These are phyloP conservation scores for Cladosporium sp. DNA, from an alignment of 2,329 filamentous ascomycete species.

Conservation along the genomic window DNA sequence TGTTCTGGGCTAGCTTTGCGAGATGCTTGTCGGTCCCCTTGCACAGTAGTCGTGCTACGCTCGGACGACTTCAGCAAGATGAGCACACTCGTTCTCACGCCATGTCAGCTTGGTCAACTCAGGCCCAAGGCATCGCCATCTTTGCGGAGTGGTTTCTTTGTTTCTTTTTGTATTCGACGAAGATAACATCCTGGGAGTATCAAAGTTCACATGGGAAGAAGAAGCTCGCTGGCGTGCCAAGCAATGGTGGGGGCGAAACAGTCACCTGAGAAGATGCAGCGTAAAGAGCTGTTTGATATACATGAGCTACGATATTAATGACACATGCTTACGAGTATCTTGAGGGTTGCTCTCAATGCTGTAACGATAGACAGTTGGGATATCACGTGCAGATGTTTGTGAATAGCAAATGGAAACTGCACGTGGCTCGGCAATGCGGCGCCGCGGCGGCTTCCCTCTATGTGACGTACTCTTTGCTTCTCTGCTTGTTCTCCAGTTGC, in stretches of 20 bases:
- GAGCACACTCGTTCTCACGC: background rate
- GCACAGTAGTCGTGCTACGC: background rate
- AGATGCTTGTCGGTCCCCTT: background rate
- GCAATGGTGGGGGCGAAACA: conserved; percentile 6
- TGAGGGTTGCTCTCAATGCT: background rate
- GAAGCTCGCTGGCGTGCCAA: conserved; percentile 10
- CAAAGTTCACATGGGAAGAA: conserved; percentile 10
- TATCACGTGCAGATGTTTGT: background rate
- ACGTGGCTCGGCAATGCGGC: conserved; percentile 16
- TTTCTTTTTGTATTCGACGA: background rate
- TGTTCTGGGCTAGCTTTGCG: background rate
- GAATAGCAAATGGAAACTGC: background rate
- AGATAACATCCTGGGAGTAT: background rate
- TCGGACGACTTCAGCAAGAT: background rate
- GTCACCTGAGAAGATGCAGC: conserved; percentile 2
- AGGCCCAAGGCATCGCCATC: background rate
- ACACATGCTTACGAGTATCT: background rate
- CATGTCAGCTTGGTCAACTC: background rate
- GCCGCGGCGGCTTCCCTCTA: conserved; percentile 8
- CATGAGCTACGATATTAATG: background rate
- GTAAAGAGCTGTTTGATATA: background rate
- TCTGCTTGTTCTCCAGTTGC: conserved; percentile 6
- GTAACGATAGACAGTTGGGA: background rate
- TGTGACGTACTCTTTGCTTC: conserved; percentile 15
- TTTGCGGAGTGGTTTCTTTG: background rate